Evolutionary conservation across 768 basidiomycete species (phyloP).

Genomic region (Hypholoma fasciculare): DNA sequence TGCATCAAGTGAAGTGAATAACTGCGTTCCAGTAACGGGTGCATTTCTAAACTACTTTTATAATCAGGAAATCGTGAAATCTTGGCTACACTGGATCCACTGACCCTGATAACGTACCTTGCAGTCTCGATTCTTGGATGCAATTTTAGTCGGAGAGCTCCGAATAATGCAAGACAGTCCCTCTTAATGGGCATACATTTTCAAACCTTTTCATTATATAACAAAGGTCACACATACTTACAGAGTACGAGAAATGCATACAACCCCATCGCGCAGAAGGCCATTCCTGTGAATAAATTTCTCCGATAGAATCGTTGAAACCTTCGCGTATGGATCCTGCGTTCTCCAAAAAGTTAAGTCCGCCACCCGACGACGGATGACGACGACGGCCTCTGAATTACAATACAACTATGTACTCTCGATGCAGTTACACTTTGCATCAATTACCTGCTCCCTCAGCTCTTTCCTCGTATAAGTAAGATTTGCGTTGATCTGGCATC

Average conservation of each 20-base stretch:
- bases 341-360: constrained; percentile 54
- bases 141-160: too few species aligned
- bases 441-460: constrained; percentile 76
- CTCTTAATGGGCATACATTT: too few species aligned
- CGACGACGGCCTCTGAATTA: constrained; percentile 40
- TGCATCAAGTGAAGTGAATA: constrained; percentile 50
- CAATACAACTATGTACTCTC: constrained; percentile 71
- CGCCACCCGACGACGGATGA: too few species aligned
- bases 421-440: constrained; percentile 77
- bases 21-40: not conserved
- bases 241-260: constrained; percentile 53
- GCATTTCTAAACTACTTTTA: constrained; percentile 24
- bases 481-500: constrained; percentile 81
- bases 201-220: constrained; percentile 5
- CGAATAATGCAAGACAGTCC: too few species aligned
- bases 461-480: constrained; percentile 70
- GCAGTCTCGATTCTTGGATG: too few species aligned
- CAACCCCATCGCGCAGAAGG: constrained; percentile 57
- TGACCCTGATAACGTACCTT: constrained; percentile 25
- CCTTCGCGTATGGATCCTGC: constrained; percentile 50
- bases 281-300: constrained; percentile 54
- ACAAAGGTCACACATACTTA: constrained; percentile 55
- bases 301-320: constrained; percentile 42
- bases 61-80: constrained; percentile 66
- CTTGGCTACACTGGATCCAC: constrained; percentile 78